A percentile compares a stretch with the other conserved stretches of the same genome.
Conservation (phyloP, 1,139 yeast genomes). For the Pneumocystis jirovecii region DNA sequence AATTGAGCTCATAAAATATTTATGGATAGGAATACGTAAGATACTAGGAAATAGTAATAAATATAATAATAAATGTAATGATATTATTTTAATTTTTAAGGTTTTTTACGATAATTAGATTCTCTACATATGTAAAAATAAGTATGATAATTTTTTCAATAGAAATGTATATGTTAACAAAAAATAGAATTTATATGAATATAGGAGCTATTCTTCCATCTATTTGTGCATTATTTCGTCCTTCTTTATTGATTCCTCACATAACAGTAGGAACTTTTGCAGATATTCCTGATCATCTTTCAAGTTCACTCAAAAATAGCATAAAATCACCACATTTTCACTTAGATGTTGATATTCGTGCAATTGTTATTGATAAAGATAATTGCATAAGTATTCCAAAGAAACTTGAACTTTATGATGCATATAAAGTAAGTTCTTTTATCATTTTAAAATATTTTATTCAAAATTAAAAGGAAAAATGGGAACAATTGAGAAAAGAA, state of each 20-base stretch:
- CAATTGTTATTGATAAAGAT: conserved; percentile 83
- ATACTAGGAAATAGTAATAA: too few species aligned
- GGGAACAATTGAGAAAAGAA: conserved; percentile 38
- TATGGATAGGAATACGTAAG: too few species aligned
- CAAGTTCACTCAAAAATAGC: background rate
- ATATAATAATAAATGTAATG: too few species aligned
- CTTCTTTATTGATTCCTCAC: background rate
- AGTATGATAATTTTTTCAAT: background rate
- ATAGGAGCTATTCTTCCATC: background rate
- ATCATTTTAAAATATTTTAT: background rate
- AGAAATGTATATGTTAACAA: background rate
- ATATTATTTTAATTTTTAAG: too few species aligned
- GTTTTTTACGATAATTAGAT: too few species aligned
- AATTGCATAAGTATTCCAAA: conserved; percentile 86
- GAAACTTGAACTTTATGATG: conserved; percentile 68
- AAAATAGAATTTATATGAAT: background rate
- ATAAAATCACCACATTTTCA: background rate
- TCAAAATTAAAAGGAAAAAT: conserved; percentile 27
- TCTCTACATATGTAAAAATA: too few species aligned
- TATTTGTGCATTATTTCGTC: background rate
- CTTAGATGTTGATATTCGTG: conserved; percentile 36
- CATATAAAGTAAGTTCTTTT: conserved; percentile 30
- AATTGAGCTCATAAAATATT: background rate
- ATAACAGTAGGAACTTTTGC: background rate
- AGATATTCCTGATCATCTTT: background rate